A percentile compares a stretch with the other conserved stretches of the same genome.
phyloP scores from a whole-genome alignment of 1,139 yeast species.

The Magnusiomyces suaveolens region DNA sequence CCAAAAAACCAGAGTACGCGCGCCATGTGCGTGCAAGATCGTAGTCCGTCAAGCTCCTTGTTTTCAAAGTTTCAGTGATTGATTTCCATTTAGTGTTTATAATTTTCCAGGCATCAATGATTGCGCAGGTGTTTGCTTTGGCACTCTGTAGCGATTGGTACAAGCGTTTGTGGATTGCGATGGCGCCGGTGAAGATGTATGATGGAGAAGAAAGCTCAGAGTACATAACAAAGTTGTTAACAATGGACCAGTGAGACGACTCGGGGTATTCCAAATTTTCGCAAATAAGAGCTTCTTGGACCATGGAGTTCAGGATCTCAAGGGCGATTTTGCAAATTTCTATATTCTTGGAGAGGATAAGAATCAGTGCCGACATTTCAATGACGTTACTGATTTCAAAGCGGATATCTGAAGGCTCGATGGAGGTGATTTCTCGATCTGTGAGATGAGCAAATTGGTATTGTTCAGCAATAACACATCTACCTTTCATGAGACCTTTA shows the following conservation, averaged over 20 bases:
- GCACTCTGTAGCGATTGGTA: conserved; percentile 44
- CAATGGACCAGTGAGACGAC: conserved; percentile 24
- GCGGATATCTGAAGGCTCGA: conserved; percentile 26
- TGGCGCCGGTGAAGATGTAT: conserved; percentile 60
- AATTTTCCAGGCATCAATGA: conserved; percentile 52
- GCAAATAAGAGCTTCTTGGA: conserved; percentile 33
- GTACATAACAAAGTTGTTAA: conserved; percentile 34
- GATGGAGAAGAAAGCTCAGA: conserved; percentile 48
- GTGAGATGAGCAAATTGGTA: conserved; percentile 26
- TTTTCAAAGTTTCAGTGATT: conserved; percentile 25
- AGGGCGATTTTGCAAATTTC: conserved; percentile 48
- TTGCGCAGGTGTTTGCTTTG: conserved; percentile 50
- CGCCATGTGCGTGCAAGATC: conserved; percentile 24
- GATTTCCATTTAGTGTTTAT: conserved; percentile 43
- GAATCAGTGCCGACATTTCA: conserved; percentile 43
- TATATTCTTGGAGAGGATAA: conserved; percentile 49
- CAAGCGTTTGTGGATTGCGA: conserved; percentile 64
- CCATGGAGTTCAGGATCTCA: conserved; percentile 40
- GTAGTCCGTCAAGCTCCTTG: conserved; percentile 8
- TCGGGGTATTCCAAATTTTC: conserved; percentile 21
- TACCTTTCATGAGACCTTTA: conserved; percentile 19
- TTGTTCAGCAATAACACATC: conserved; percentile 23
- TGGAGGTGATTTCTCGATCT: conserved; percentile 16
- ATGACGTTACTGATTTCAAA: conserved; percentile 28
- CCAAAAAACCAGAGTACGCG: conserved; percentile 39